These are phyloP conservation scores for Didymella exigua DNA, from an alignment of 2,329 filamentous ascomycete genomes.

Conservation along the genomic window DNA sequence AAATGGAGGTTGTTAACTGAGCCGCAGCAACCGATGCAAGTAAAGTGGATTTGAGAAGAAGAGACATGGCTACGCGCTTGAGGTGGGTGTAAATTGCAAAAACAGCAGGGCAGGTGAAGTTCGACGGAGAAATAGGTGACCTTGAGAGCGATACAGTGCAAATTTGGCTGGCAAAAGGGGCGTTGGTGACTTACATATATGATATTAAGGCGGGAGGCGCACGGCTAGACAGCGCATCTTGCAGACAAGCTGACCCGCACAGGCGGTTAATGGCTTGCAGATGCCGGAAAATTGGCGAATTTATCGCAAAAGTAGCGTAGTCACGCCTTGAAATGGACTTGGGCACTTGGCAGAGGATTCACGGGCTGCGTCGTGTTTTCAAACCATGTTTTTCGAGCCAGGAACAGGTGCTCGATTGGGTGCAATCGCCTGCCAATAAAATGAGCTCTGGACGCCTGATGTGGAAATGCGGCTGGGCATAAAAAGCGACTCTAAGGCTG, in stretches of 20 bases:
- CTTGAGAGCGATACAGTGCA: background rate
- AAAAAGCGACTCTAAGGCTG: background rate
- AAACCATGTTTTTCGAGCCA: background rate
- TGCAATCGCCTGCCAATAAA: background rate
- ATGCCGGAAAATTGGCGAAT: background rate
- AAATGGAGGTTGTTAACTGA: constrained; percentile 37
- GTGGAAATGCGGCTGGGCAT: background rate
- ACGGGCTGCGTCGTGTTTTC: background rate
- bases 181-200: constrained; percentile 3
- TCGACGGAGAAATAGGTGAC: background rate
- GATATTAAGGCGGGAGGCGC: background rate
- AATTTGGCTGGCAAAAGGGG: background rate
- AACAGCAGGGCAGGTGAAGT: background rate
- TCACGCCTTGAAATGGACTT: background rate
- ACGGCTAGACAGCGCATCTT: constrained; percentile 23
- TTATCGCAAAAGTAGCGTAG: constrained; percentile 4
- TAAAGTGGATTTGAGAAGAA: constrained; percentile 26
- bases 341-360: background rate
- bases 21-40: constrained; percentile 32
- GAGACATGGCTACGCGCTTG: constrained; percentile 25
- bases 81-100: background rate
- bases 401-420: background rate
- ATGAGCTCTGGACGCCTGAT: background rate
- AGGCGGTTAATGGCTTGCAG: constrained; percentile 8
- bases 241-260: constrained; percentile 22